These are phyloP conservation scores for Laguncularia racemosa DNA, from an alignment of 345 rosid genomes.

Conservation along the genomic window DNA sequence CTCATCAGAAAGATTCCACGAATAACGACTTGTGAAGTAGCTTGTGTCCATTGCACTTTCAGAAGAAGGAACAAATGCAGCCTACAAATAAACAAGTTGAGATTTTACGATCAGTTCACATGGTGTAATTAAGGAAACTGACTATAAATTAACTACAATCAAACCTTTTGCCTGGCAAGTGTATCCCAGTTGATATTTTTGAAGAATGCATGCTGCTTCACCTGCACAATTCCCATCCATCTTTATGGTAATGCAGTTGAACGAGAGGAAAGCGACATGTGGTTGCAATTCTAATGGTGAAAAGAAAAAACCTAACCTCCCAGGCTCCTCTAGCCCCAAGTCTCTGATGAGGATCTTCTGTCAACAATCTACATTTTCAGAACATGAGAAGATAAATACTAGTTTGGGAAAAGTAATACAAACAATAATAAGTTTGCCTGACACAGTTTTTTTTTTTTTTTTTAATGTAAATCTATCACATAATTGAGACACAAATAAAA, in stretches of 20 bases:
- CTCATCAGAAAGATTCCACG: constrained; percentile 78
- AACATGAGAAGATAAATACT: background rate
- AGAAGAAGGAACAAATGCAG: constrained; percentile 93
- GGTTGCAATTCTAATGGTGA: constrained; percentile 2
- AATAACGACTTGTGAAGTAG: constrained; percentile 94
- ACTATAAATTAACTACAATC: background rate
- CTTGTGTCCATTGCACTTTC: constrained; percentile 96
- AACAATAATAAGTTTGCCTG: no score
- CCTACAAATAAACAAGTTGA: constrained; percentile 29
- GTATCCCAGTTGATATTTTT: constrained; percentile 97
- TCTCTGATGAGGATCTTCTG: constrained; percentile 97
- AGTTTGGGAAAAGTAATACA: no score
- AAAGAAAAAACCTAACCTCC: constrained; percentile 48
- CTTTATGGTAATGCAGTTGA: constrained; percentile 6
- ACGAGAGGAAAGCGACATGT: constrained; percentile 1
- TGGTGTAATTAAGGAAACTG: background rate
- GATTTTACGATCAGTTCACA: background rate
- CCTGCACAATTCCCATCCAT: constrained; percentile 37
- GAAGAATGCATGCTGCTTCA: constrained; percentile 85
- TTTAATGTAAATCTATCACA: no score
- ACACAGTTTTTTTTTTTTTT: no score
- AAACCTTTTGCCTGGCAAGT: constrained; percentile 92
- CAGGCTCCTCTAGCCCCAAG: constrained; percentile 95
- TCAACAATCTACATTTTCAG: constrained; percentile 58
- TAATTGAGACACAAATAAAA: no score